phyloP scores from a whole-genome alignment of 1,139 yeast genomes.

The Debaryomyces coudertii region DNA sequence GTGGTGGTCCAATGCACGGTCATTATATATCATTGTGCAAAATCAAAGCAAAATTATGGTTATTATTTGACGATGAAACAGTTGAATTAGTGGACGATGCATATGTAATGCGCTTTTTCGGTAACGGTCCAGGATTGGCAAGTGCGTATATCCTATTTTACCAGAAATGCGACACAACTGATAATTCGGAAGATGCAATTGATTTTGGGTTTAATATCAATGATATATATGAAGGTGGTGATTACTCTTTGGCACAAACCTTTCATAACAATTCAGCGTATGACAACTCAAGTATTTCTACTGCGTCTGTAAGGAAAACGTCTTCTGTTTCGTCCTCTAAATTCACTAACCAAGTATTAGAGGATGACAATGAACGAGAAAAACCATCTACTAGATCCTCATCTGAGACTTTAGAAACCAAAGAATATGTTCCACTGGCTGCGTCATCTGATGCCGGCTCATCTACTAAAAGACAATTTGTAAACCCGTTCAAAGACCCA shows the following conservation, averaged over 20 bases:
- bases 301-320: slow-evolving; percentile 17
- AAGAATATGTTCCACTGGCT: slow-evolving; percentile 5
- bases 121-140: slow-evolving; percentile 86
- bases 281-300: slow-evolving; percentile 11
- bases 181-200: slow-evolving; percentile 26
- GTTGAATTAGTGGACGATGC: slow-evolving; percentile 86
- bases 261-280: slow-evolving; percentile 2
- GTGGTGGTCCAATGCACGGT: slow-evolving; percentile 98
- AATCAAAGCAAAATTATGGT: slow-evolving; percentile 81
- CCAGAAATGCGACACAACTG: slow-evolving; percentile 30
- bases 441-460: slow-evolving; percentile 13
- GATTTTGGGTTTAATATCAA: slow-evolving; percentile 42
- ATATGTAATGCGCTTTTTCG: slow-evolving; percentile 84
- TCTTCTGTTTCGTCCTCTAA: slow-evolving; percentile 10
- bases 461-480: slow-evolving; percentile 21
- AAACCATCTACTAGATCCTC: slow-evolving; percentile 14
- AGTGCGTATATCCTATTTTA: slow-evolving; percentile 91
- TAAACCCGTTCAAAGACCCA: slow-evolving; percentile 36
- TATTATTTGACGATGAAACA: slow-evolving; percentile 91
- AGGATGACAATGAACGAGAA: slow-evolving; percentile 3
- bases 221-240: slow-evolving; percentile 41
- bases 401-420: slow-evolving; percentile 11
- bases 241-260: slow-evolving; percentile 19
- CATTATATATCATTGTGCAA: slow-evolving; percentile 90
- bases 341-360: slow-evolving; percentile 2